Base-by-base conservation (phyloP, 2,329 filamentous ascomycete species). In the Cercospora zeae-maydis region DNA sequence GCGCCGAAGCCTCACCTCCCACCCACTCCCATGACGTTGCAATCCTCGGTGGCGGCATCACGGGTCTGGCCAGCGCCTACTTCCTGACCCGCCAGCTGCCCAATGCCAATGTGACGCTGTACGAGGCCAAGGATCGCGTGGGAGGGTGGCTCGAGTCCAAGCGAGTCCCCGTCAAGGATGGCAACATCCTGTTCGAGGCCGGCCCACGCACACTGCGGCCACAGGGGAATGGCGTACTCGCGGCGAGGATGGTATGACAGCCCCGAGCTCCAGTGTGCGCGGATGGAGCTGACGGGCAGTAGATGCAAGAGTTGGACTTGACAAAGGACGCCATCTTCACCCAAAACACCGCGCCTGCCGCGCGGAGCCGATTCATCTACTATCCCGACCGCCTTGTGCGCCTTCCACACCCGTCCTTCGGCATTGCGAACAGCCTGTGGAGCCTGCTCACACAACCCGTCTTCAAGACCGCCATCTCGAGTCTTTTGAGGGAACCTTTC, bases 91-190 rank as follows among this genome's bases (percentile, higher is more conserved):
- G 85, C 68, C 81, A 87, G 70, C 83, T 90, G n/a, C 86, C 88
- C 3, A 81, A 83, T 61, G 82, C 86, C 34, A 86, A 86, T 57
- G 87, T 99, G 71, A 95, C 90, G 0, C 74, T 99, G 9, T 96
- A 92, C 76, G 95, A 99, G 75, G 83, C 84, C 19, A 83, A 81
- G 30, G 74, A 84, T 21, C 82, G 86, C 19, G 75, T 93, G 0
- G 95, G 95, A 47, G 95, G 95, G 51, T 98, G 93, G 93, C 81
- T 98, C 42, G 79, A 86, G 66, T 92, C 89, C 1, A 83, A 88
- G 67, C 79, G 78, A 56, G 81, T 90, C 11, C 75, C 84, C 1
- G 84, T 89, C 9, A 81, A 83, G 37, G 89, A 86, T 14, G 81
- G 82, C 21, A 77, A 82, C 54, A 84, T 96, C 34, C 77, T 90